Conservation (phyloP, 495 filamentous ascomycete species). For the Tuber indicum region DNA sequence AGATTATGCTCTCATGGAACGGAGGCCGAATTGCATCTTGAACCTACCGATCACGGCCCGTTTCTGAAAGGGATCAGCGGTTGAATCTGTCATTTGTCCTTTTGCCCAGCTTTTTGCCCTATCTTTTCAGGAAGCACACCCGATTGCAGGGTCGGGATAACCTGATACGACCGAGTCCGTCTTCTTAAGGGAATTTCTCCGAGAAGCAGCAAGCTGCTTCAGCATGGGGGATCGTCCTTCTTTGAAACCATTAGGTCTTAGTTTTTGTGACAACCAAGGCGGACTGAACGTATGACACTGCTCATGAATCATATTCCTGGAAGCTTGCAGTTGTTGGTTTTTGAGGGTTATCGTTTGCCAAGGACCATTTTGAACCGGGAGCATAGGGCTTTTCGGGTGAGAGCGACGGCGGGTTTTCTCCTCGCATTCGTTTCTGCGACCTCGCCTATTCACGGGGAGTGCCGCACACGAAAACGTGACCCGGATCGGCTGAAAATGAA, state of each 20-base stretch:
- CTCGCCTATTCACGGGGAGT: not conserved
- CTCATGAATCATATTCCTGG: not conserved
- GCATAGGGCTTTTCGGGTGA: not conserved
- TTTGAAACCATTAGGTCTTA: not conserved
- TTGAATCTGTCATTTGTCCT: not conserved
- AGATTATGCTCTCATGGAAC: not conserved
- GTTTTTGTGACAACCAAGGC: not conserved
- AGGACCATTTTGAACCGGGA: not conserved
- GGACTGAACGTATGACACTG: not conserved
- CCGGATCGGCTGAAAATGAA: not conserved
- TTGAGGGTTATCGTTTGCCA: not conserved
- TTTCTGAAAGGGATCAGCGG: not conserved
- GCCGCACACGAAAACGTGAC: not conserved
- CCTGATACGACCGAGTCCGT: not conserved
- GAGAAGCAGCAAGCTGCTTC: not conserved
- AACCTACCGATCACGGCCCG: not conserved
- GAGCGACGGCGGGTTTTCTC: not conserved
- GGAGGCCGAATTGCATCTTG: not conserved
- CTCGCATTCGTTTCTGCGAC: not conserved
- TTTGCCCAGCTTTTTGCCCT: not conserved
- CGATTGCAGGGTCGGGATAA: not conserved
- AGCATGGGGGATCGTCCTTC: not conserved
- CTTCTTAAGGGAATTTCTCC: slow-evolving; percentile 2
- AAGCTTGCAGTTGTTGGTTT: not conserved
- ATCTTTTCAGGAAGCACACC: not conserved